Evolutionary conservation across 257 asterid species (phyloP), one percentile per base, ranked within the genome.

Genomic region (Petunia secreta): DNA sequence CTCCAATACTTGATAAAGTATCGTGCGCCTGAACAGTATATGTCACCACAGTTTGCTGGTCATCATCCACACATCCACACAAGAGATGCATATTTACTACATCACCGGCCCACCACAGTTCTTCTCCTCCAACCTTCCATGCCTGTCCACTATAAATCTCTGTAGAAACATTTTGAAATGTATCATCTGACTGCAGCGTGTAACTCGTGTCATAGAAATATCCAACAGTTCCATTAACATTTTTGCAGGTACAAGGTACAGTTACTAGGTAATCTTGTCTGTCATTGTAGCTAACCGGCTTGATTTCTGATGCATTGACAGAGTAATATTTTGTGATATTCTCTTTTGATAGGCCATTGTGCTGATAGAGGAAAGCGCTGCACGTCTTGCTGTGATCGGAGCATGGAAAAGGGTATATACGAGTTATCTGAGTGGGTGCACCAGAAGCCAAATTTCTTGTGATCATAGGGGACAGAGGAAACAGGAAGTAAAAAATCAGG

Each of bases 21-120:
- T 91, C 97, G 0, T 36, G 80, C 10, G 81, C 73, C 82, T 90
- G 92, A 64, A 91, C 94, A 8, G 89, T 85, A 75, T 91, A 91
- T 2, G 90, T 91, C 77, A 90, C 93, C 82, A 91, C 89, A 36
- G 82, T 79, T 67, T 85, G 82, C 3, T 86, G 38, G 1, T 83
- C 88, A n/a, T 74, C 69, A 10, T 83, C 94, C 10, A 85, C 84
- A 82, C 94, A 91, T 25, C 97, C 97, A 81, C 97, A 91, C 50
- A 91, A n/a, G 2, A 90, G 86, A 84, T 91, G 85, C 64, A 91
- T 69, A 13, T 74, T 84, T 63, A 85, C 87, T 0, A 77, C 65
- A 4, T 3, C 73, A 16, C 86, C 87, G 0, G 82, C 43, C 2
- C 15, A 74, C 63, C 44, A 63, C 5, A 79, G 63, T 3, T 85